These are phyloP conservation scores for Sindora glabra DNA, from an alignment of 306 rosid species.

Conservation along the genomic window DNA sequence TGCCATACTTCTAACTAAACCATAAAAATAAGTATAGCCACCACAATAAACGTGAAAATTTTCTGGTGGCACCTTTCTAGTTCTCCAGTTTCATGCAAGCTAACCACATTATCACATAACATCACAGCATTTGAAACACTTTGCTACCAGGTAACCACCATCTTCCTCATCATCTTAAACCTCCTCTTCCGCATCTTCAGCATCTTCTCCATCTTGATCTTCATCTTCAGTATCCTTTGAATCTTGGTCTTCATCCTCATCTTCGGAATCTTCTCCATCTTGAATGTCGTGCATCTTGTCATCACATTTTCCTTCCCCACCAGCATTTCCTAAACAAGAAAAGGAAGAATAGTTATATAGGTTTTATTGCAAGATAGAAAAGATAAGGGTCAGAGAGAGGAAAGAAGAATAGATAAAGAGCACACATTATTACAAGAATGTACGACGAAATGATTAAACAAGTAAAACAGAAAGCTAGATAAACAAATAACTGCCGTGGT, in stretches of 20 bases:
- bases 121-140: background rate
- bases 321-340: slow-evolving; percentile 27
- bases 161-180: slow-evolving; percentile 14
- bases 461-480: no score
- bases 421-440: no score
- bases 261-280: slow-evolving; percentile 19
- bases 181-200: slow-evolving; percentile 5
- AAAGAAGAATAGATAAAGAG: background rate
- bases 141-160: background rate
- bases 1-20: no score
- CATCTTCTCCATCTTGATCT: slow-evolving; percentile 17
- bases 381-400: background rate
- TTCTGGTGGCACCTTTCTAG: slow-evolving; percentile 7
- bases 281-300: slow-evolving; percentile 32
- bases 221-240: slow-evolving; percentile 18
- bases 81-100: background rate
- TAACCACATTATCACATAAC: background rate
- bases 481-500: background rate
- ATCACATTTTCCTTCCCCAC: slow-evolving; percentile 33
- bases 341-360: background rate
- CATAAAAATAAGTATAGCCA: no score
- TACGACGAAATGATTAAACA: no score
- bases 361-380: background rate
- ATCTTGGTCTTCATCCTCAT: background rate
- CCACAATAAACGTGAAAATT: no score